Evolutionary conservation across 768 basidiomycete genomes (phyloP), one percentile per base, ranked within the genome.

Genomic region (Hygrocybe punicea): DNA sequence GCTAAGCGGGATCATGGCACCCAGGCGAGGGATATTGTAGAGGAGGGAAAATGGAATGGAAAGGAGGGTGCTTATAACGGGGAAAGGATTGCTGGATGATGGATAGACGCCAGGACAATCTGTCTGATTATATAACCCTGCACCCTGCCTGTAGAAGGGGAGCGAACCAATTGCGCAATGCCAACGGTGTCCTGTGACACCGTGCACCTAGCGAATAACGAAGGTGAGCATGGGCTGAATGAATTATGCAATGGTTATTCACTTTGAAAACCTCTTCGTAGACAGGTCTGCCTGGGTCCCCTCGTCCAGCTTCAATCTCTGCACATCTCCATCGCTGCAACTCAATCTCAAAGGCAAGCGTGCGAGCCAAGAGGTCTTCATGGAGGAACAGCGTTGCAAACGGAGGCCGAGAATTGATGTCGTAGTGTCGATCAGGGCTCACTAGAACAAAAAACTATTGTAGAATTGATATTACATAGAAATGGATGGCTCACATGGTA

Each of bases 11-110:
- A 48, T 13, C 25, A 55, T 46, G 14, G 46, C 13, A 23, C 19
- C 19, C 7, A 58, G 47, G 23, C 58, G 53, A 42, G 58, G 58
- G 25, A 49, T 9, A 24, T 39, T 54, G 47, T 58, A 44, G 33
- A 58, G 53, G 42, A 58, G 53, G 19, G 58, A 54, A 33, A 58
- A 58, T 34, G 58, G 58, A 6, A 58, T 47, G 17, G 58, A 58
- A 11, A 58, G 53, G 9, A 58, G 33, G 44, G 58, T 58, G 7
- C 9, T n/a, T 10, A 58, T 58, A 14, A 55, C 17, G 13, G 58
- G 58, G 52, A 58, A 58, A 13, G 37, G 42, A 3, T 47, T 25
- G 21, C 46, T 19, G 24, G 23, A 40, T 25, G 14, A 11, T 36
- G 34, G 29, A 55, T 55, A 21, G 47, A 48, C 25, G 17, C 58